Conservation (phyloP, 441 rosid species). For the Isatis lusitanica region DNA sequence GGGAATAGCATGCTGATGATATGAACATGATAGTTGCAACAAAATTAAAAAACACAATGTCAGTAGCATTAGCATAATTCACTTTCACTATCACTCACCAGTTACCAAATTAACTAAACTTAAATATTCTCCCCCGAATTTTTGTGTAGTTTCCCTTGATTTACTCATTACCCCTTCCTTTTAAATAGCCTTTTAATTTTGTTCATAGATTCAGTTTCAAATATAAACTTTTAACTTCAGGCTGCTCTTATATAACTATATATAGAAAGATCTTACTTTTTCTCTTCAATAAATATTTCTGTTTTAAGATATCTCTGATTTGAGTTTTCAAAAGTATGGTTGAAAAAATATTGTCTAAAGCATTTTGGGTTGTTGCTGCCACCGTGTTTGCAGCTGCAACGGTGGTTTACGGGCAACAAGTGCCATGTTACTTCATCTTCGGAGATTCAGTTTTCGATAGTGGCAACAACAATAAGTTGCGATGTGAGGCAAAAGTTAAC, state of each 20-base stretch:
- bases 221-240: not conserved
- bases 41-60: not conserved
- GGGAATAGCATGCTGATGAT: not conserved
- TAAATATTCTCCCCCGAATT: not conserved
- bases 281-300: not conserved
- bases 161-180: slow-evolving; percentile 17
- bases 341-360: not conserved
- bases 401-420: slow-evolving; percentile 30
- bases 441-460: slow-evolving; percentile 45
- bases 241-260: not conserved
- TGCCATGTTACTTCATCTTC: slow-evolving; percentile 48
- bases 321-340: not conserved
- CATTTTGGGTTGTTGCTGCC: slow-evolving; percentile 1
- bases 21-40: not conserved
- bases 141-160: not conserved
- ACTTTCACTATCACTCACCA: slow-evolving; percentile 9
- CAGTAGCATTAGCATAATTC: slow-evolving; percentile 14
- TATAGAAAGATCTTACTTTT: not conserved
- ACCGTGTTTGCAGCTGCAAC: slow-evolving; percentile 18
- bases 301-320: not conserved
- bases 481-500: slow-evolving; percentile 37
- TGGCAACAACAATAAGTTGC: slow-evolving; percentile 48
- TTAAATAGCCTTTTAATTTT: slow-evolving; percentile 23
- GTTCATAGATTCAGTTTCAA: not conserved
- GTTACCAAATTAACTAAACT: slow-evolving; percentile 1